Conservation (phyloP, 2,329 filamentous ascomycete species). For the Grosmannia serpens region DNA sequence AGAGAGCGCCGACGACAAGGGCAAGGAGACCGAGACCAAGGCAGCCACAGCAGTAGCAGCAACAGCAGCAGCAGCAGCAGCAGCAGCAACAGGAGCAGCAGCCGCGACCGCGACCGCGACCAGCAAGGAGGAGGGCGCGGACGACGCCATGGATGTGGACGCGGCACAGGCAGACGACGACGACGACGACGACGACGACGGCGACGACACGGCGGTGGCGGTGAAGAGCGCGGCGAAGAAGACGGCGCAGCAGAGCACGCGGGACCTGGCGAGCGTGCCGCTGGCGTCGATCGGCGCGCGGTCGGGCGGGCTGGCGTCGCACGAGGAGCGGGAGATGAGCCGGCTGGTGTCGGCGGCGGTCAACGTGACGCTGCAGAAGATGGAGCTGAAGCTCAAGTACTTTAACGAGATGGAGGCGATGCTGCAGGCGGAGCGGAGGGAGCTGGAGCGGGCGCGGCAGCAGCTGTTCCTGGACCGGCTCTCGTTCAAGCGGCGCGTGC, state of each 20-base stretch:
- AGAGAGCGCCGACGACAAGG: conserved; percentile 38
- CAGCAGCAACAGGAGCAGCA: too few relatives aligned
- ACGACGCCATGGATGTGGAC: conserved; percentile 57
- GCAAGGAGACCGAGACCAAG: conserved; percentile 40
- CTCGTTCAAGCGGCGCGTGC: conserved; percentile 77
- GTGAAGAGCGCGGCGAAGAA: conserved; percentile 37
- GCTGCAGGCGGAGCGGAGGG: conserved; percentile 80
- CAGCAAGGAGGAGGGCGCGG: conserved; percentile 41
- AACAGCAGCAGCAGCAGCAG: conserved; percentile 27
- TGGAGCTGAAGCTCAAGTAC: conserved; percentile 90
- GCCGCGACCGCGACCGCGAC: not conserved
- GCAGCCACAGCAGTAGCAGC: conserved; percentile 24
- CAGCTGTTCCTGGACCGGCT: conserved; percentile 89
- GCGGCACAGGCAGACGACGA: conserved; percentile 29
- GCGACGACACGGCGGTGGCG: conserved; percentile 41
- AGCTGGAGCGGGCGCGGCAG: conserved; percentile 83
- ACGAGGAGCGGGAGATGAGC: conserved; percentile 95
- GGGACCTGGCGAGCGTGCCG: conserved; percentile 58
- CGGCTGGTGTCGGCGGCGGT: conserved; percentile 84
- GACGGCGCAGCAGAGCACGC: conserved; percentile 1
- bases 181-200: conserved; percentile 50
- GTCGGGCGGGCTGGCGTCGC: conserved; percentile 77
- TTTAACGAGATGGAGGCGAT: conserved; percentile 94
- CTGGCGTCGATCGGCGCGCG: conserved; percentile 79
- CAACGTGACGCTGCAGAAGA: conserved; percentile 88